These are phyloP conservation scores for Rhododendron griersonianum DNA, from an alignment of 148 eudicot species.

Conservation along the genomic window DNA sequence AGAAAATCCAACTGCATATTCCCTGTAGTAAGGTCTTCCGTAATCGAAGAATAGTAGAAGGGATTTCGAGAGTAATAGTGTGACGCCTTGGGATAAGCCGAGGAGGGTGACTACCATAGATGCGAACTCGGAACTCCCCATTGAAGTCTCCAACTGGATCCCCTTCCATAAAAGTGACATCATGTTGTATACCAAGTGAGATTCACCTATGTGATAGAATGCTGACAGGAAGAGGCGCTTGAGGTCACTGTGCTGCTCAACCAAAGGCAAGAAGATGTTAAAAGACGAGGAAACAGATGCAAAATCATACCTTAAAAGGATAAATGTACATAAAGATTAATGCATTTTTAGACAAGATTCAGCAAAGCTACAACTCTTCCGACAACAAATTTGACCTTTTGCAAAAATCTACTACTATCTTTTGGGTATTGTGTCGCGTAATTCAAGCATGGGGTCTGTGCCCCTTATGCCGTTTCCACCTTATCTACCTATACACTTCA, in stretches of 20 bases:
- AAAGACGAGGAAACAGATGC: background rate
- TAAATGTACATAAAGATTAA: background rate
- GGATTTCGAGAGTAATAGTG: constrained; percentile 59
- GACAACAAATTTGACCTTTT: background rate
- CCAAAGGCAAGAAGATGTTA: constrained; percentile 1
- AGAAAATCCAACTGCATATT: constrained; percentile 87
- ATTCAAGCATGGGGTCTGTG: background rate
- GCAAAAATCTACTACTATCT: background rate
- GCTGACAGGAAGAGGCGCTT: constrained; percentile 80
- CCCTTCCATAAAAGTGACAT: constrained; percentile 92
- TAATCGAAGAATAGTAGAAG: constrained; percentile 54
- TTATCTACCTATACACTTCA: background rate
- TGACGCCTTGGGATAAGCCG: constrained; percentile 82
- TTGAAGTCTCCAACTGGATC: constrained; percentile 65
- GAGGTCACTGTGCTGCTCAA: constrained; percentile 66
- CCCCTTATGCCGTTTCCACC: background rate
- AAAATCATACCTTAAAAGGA: background rate
- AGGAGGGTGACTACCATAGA: constrained; percentile 66
- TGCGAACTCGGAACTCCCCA: constrained; percentile 78
- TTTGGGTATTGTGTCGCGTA: background rate
- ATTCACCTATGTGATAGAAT: constrained; percentile 73
- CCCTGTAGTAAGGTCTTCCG: constrained; percentile 54
- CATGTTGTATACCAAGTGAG: constrained; percentile 93
- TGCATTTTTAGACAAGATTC: background rate
- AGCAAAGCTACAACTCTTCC: background rate